phyloP scores from a whole-genome alignment of 768 basidiomycete species.

The Psilocybe cubensis region DNA sequence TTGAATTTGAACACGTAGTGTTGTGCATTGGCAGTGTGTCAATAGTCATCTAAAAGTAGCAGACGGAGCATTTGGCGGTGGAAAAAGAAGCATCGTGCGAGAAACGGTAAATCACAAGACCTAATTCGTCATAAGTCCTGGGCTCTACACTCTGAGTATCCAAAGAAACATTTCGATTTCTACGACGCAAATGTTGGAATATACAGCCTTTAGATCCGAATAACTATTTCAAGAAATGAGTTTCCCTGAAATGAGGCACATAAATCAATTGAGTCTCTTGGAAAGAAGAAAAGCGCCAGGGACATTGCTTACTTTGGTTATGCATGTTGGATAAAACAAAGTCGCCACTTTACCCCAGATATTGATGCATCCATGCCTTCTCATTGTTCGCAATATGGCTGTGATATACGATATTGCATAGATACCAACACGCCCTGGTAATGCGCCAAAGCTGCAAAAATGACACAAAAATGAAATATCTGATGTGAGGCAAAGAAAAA shows the following conservation, averaged over 20 bases:
- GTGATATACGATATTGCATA: conserved; percentile 62
- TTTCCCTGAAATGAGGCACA: conserved; percentile 8
- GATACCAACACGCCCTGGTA: conserved; percentile 59
- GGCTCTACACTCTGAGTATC: conserved; percentile 3
- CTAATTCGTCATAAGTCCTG: conserved; percentile 11
- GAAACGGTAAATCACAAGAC: conserved; percentile 16
- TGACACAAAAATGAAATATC: conserved; percentile 85
- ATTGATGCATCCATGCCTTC: conserved; percentile 1
- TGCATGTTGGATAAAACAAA: conserved; percentile 9
- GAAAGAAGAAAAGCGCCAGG: conserved; percentile 1
- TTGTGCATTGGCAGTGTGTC: conserved; percentile 17
- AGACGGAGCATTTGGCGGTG: conserved; percentile 15
- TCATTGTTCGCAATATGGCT: conserved; percentile 28
- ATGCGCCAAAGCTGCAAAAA: conserved; percentile 71
- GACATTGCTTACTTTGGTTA: conserved; percentile 15
- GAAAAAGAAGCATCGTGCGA: conserved; percentile 17
- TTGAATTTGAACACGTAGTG: conserved; percentile 23
- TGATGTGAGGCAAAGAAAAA: conserved; percentile 83
- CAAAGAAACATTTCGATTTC: not conserved
- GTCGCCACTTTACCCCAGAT: not conserved
- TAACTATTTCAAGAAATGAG: not conserved
- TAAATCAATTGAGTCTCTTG: not conserved
- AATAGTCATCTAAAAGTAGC: conserved; percentile 19
- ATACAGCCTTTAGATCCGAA: not conserved
- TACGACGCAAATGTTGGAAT: conserved; percentile 2